These are phyloP conservation scores for Orbilia oligospora DNA, from an alignment of 2,329 filamentous ascomycete genomes.

Conservation along the genomic window DNA sequence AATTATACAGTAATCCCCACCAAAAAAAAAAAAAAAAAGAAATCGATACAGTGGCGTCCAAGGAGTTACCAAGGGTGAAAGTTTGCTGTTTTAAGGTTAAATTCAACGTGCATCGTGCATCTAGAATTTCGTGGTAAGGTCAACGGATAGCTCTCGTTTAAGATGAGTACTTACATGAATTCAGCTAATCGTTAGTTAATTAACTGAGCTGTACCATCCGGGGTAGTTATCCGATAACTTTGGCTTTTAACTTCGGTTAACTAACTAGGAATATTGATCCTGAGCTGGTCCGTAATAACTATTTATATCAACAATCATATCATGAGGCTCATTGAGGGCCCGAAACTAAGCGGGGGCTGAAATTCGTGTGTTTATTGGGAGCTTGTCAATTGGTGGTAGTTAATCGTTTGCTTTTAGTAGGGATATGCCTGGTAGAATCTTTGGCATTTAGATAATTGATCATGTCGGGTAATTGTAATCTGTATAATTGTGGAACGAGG, in stretches of 20 bases:
- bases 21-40: neutral
- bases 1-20: neutral
- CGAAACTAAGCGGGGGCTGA: conserved; percentile 11
- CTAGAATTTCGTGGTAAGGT: neutral
- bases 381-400: too few species aligned
- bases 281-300: neutral
- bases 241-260: too few species aligned
- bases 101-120: neutral
- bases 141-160: neutral
- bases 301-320: neutral
- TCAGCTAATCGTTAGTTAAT: too few species aligned
- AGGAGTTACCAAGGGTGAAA: conserved; percentile 3
- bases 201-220: too few species aligned
- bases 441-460: neutral
- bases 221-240: conserved; percentile 1
- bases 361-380: conserved; percentile 6
- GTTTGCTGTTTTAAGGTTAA: conserved; percentile 10
- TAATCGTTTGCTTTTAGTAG: conserved; percentile 3
- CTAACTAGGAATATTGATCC: neutral
- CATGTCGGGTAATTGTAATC: neutral
- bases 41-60: conserved; percentile 2
- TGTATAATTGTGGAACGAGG: conserved; percentile 1
- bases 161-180: neutral
- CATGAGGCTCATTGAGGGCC: conserved; percentile 8
- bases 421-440: neutral